Conservation (phyloP, 495 filamentous ascomycete species). For the Podospora anserina region DNA sequence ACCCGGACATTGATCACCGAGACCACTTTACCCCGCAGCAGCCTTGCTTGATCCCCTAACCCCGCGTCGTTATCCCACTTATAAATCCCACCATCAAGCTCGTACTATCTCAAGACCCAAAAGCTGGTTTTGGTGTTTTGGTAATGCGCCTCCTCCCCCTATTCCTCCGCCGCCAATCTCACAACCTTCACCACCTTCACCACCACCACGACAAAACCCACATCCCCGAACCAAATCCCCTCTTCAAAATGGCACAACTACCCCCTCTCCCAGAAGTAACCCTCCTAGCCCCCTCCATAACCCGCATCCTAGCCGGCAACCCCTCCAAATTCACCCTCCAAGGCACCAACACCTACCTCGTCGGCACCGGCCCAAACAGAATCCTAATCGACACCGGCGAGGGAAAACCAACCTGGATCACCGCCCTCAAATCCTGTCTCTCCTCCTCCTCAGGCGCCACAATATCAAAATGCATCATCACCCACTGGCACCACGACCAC, state of each 20-base stretch:
- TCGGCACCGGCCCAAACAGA: conserved; percentile 65
- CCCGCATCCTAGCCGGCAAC: conserved; percentile 77
- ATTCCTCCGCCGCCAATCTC: background rate
- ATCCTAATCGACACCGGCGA: conserved; percentile 80
- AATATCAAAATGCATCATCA: conserved; percentile 62
- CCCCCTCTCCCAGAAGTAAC: conserved; percentile 60
- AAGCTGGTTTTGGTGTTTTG: background rate
- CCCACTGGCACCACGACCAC: conserved; percentile 88
- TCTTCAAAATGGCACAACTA: conserved; percentile 38
- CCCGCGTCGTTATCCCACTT: background rate
- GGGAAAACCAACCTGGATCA: conserved; percentile 60
- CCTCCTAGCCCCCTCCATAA: conserved; percentile 61
- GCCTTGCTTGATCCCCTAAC: background rate
- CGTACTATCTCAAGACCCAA: background rate
- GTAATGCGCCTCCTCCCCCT: background rate
- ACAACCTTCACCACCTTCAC: background rate
- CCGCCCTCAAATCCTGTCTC: conserved; percentile 59
- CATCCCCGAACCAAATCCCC: background rate
- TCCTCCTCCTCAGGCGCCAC: conserved; percentile 10
- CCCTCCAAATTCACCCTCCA: conserved; percentile 66
- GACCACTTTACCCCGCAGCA: background rate
- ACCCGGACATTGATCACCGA: background rate
- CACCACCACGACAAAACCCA: no score
- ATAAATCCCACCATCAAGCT: background rate
- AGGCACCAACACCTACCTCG: conserved; percentile 80